Evolutionary conservation across 805 yeast genomes (phyloP).

Genomic region (Pichia eremophila): DNA sequence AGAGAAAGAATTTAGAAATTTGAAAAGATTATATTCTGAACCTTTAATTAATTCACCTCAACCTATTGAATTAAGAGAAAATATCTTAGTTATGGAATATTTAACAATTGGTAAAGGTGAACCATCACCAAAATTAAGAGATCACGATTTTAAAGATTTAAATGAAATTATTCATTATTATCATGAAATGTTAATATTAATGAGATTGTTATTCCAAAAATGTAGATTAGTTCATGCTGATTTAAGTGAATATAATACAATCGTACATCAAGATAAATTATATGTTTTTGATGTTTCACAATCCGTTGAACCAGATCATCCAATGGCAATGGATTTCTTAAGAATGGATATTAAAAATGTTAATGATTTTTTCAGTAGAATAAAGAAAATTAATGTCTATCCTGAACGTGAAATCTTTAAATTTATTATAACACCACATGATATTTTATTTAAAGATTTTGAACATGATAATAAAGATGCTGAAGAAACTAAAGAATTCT

Average conservation of each 20-base stretch:
- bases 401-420: constrained; percentile 77
- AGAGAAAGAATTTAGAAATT: constrained; percentile 89
- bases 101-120: constrained; percentile 69
- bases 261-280: constrained; percentile 68
- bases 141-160: constrained; percentile 61
- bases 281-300: constrained; percentile 96
- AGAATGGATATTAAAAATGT: constrained; percentile 97
- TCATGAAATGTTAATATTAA: constrained; percentile 69
- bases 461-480: constrained; percentile 11
- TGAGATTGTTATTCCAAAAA: constrained; percentile 78
- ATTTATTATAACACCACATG: constrained; percentile 42
- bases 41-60: constrained; percentile 85
- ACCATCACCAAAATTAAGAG: constrained; percentile 86
- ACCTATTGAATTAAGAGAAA: constrained; percentile 80
- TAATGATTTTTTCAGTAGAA: constrained; percentile 72
- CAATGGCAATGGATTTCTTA: constrained; percentile 87
- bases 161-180: constrained; percentile 63
- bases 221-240: constrained; percentile 96
- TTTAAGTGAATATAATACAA: constrained; percentile 86
- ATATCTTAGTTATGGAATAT: constrained; percentile 92
- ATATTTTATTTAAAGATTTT: constrained; percentile 16
- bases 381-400: constrained; percentile 64
- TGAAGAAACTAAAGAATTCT: constrained; percentile 33
- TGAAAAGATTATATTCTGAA: constrained; percentile 66
- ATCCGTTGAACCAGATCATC: constrained; percentile 96